Evolutionary conservation across 1,139 yeast species (phyloP).

Genomic region (Protomyces arabidopsidicola): DNA sequence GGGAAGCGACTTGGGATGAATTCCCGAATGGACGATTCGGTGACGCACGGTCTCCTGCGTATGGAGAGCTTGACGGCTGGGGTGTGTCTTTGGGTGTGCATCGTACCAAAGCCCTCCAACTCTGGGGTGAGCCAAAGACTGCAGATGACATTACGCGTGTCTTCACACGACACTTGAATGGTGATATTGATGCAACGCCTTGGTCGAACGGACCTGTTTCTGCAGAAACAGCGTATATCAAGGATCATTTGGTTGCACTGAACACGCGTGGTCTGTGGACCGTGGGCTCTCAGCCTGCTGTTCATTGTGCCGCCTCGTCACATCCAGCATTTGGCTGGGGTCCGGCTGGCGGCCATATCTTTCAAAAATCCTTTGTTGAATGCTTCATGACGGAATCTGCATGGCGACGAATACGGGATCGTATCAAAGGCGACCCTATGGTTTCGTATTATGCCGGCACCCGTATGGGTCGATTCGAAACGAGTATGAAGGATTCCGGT

Average conservation of each 20-base stretch:
- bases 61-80: slow-evolving; percentile 96
- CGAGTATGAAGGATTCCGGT: slow-evolving; percentile 52
- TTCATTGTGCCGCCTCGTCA: slow-evolving; percentile 62
- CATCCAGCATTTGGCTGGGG: slow-evolving; percentile 97
- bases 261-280: slow-evolving; percentile 77
- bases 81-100: slow-evolving; percentile 84
- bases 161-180: slow-evolving; percentile 69
- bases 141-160: slow-evolving; percentile 59
- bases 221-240: slow-evolving; percentile 87
- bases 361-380: slow-evolving; percentile 91
- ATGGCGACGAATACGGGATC: slow-evolving; percentile 49
- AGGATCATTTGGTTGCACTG: slow-evolving; percentile 77
- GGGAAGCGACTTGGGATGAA: slow-evolving; percentile 98
- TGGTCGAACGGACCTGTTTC: slow-evolving; percentile 81
- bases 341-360: slow-evolving; percentile 80
- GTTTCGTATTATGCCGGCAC: slow-evolving; percentile 73
- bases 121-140: slow-evolving; percentile 82
- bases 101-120: slow-evolving; percentile 59
- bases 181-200: slow-evolving; percentile 73
- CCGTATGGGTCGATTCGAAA: slow-evolving; percentile 50
- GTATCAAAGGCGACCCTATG: slow-evolving; percentile 52
- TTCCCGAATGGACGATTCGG: slow-evolving; percentile 97
- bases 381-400: slow-evolving; percentile 66
- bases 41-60: slow-evolving; percentile 91
- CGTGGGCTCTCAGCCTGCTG: slow-evolving; percentile 93